These are phyloP conservation scores for Phytopythium ostracodes DNA, from an alignment of 352 stramenopile species.

Conservation along the genomic window DNA sequence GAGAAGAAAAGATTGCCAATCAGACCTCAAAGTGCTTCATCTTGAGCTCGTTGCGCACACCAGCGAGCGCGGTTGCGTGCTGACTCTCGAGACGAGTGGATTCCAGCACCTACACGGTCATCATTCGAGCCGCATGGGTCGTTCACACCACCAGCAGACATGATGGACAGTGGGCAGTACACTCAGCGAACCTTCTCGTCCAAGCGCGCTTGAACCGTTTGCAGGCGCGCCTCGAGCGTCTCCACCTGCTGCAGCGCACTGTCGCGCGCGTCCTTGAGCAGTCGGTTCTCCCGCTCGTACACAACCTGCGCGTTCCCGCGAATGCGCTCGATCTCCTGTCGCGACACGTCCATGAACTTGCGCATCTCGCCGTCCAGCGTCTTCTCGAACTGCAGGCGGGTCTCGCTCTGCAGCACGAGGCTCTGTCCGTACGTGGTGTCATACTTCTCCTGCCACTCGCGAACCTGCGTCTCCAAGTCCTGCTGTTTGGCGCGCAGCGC, in stretches of 20 bases:
- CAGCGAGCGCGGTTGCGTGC: conserved; percentile 44
- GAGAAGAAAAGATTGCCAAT: neutral
- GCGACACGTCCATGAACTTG: conserved; percentile 70
- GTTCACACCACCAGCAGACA: neutral
- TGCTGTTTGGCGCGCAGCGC: conserved; percentile 33
- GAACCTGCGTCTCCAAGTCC: conserved; percentile 31
- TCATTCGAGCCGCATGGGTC: too few species aligned
- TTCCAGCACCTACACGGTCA: conserved; percentile 35
- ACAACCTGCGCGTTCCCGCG: conserved; percentile 53
- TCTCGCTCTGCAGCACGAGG: conserved; percentile 51
- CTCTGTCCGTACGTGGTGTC: conserved; percentile 32
- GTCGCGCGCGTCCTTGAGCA: conserved; percentile 59
- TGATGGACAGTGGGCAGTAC: neutral
- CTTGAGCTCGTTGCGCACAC: conserved; percentile 61
- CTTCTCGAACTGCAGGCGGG: conserved; percentile 57
- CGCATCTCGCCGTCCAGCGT: conserved; percentile 57
- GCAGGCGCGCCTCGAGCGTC: conserved; percentile 41
- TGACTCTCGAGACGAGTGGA: conserved; percentile 45
- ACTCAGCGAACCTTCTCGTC: conserved; percentile 43
- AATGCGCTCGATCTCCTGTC: conserved; percentile 67
- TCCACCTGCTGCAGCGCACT: conserved; percentile 61
- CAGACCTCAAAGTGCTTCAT: conserved; percentile 79
- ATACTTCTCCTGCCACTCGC: conserved; percentile 35
- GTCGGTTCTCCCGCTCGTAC: conserved; percentile 70
- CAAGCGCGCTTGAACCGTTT: conserved; percentile 35